Conservation (phyloP, 2,329 filamentous ascomycete species). For the Trichoderma sp. region DNA sequence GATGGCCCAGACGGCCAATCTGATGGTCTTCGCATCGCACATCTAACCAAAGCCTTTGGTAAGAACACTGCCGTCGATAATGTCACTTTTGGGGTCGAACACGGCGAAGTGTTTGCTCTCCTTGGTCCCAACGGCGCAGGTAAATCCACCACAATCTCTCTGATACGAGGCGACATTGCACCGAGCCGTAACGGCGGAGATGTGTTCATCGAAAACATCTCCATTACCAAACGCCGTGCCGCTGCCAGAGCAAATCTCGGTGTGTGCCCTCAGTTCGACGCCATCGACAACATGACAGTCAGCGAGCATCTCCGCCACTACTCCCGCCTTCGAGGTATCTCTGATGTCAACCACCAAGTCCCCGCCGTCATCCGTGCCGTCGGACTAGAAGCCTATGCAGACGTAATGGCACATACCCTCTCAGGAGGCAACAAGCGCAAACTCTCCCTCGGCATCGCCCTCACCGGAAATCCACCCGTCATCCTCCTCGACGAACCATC, state of each 20-base stretch:
- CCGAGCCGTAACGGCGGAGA: conserved; percentile 57
- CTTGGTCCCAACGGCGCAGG: conserved; percentile 78
- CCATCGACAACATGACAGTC: conserved; percentile 75
- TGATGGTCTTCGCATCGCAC: conserved; percentile 61
- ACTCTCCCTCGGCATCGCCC: conserved; percentile 69
- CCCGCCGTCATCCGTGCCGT: conserved; percentile 65
- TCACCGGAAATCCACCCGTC: conserved; percentile 74
- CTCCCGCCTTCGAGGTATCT: conserved; percentile 67
- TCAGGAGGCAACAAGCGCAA: conserved; percentile 80
- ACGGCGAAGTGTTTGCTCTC: conserved; percentile 71
- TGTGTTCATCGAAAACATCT: conserved; percentile 68
- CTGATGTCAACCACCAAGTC: conserved; percentile 62
- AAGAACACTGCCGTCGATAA: conserved; percentile 67
- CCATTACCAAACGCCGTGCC: conserved; percentile 64
- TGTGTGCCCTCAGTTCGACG: conserved; percentile 71
- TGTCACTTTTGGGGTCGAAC: conserved; percentile 67
- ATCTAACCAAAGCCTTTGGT: conserved; percentile 69
- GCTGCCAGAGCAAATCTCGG: conserved; percentile 65
- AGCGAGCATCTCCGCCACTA: conserved; percentile 73
- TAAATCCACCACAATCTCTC: conserved; percentile 70
- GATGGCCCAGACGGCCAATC: conserved; percentile 34
- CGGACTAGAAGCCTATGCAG: conserved; percentile 61
- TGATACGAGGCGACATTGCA: conserved; percentile 72
- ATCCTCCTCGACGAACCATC: conserved; percentile 75
- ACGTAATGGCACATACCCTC: conserved; percentile 65